Percentiles rank a stretch among this genome's conserved stretches.
Evolutionary conservation across 345 rosid species (phyloP).

Genomic region (Eucalyptus microcorys): DNA sequence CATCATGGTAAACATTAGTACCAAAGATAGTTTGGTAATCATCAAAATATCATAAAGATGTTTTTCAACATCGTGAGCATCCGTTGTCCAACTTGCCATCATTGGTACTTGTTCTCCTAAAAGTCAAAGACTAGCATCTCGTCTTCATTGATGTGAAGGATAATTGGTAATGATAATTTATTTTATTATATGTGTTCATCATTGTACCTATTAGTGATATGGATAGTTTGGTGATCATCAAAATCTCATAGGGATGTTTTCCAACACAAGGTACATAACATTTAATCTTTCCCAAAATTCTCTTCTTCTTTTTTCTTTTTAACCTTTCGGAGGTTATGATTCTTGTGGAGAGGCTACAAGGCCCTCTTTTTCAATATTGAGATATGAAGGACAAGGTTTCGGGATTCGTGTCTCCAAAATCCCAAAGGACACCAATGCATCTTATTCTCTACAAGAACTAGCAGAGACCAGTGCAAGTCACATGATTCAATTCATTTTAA

Average conservation of each 20-base stretch:
- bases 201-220: not conserved
- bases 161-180: not conserved
- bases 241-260: not conserved
- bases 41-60: not conserved
- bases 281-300: not conserved
- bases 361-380: slow-evolving; percentile 13
- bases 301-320: not conserved
- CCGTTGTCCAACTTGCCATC: not conserved
- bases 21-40: not conserved
- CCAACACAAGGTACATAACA: slow-evolving; percentile 33
- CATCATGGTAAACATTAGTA: not conserved
- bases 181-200: not conserved
- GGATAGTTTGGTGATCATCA: not conserved
- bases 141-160: not conserved
- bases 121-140: not conserved
- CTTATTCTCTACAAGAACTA: slow-evolving; percentile 71
- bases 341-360: not conserved
- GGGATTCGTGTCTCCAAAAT: slow-evolving; percentile 77
- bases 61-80: not conserved
- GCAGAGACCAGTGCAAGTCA: slow-evolving; percentile 12
- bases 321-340: not conserved
- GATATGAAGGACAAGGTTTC: slow-evolving; percentile 64
- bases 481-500: not conserved
- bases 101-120: not conserved
- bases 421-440: slow-evolving; percentile 73